Percentiles rank a stretch among this genome's conserved stretches.
Conservation (phyloP, 2,329 filamentous ascomycete species). For the Ophiocordyceps camponoti-saundersi region DNA sequence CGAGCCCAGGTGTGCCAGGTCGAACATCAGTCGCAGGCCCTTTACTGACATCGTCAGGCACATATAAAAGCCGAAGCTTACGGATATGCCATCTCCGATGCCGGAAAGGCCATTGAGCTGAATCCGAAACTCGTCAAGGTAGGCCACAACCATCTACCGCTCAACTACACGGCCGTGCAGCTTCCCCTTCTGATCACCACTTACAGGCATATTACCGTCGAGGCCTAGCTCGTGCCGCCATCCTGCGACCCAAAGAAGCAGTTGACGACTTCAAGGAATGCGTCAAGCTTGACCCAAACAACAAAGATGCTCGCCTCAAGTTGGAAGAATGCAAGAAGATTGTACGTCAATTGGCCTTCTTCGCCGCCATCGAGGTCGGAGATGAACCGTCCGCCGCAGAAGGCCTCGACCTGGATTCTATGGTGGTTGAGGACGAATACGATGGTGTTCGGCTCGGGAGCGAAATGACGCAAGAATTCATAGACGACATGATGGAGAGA, state of each 20-base stretch:
- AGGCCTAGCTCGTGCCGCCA: conserved; percentile 81
- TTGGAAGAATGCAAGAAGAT: conserved; percentile 88
- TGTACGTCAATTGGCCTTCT: conserved; percentile 80
- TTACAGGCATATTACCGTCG: conserved; percentile 79
- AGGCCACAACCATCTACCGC: conserved; percentile 7
- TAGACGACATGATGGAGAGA: conserved; percentile 89
- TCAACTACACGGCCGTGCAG: neutral
- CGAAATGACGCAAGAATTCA: conserved; percentile 90
- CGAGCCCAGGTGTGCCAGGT: conserved; percentile 59
- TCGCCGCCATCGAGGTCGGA: conserved; percentile 83
- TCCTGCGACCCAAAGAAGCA: conserved; percentile 74
- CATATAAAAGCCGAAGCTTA: conserved; percentile 93
- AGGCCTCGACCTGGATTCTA: conserved; percentile 73
- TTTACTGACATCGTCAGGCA: conserved; percentile 39
- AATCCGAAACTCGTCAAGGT: conserved; percentile 84
- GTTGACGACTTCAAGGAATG: conserved; percentile 86
- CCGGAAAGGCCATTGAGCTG: conserved; percentile 78
- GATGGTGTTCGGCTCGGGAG: conserved; percentile 65
- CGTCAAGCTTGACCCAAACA: conserved; percentile 68
- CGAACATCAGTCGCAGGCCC: neutral
- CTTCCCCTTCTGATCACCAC: neutral
- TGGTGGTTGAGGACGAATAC: conserved; percentile 67
- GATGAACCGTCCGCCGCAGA: conserved; percentile 87
- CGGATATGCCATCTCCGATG: conserved; percentile 82
- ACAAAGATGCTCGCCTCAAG: conserved; percentile 84